phyloP scores from a whole-genome alignment of 495 filamentous ascomycete genomes.

The Neurospora sp. region DNA sequence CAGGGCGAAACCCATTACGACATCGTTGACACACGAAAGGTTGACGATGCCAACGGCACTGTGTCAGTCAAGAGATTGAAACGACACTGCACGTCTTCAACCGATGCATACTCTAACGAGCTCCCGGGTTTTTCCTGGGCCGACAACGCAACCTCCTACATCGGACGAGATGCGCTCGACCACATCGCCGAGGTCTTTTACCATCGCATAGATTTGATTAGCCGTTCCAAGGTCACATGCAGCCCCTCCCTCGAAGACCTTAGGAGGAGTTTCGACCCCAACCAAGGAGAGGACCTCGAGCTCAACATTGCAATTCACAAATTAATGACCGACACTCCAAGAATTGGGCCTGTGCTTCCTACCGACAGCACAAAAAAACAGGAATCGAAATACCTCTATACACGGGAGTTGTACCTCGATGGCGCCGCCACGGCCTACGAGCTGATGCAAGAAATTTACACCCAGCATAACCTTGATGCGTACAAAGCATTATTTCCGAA shows the following conservation, averaged over 20 bases:
- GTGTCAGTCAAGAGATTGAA: slow-evolving; percentile 21
- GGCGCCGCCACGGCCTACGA: not conserved
- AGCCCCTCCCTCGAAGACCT: slow-evolving; percentile 6
- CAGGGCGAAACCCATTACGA: slow-evolving; percentile 1
- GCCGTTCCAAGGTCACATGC: not conserved
- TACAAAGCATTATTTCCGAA: not conserved
- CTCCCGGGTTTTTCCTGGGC: slow-evolving; percentile 9
- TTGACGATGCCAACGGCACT: not conserved
- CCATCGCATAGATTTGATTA: slow-evolving; percentile 1
- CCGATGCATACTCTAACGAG: not conserved
- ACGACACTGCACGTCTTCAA: slow-evolving; percentile 6
- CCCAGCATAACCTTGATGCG: not conserved
- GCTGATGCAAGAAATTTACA: not conserved
- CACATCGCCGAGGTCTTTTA: not conserved
- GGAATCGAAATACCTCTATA: not conserved
- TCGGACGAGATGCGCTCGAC: slow-evolving; percentile 8
- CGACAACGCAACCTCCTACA: slow-evolving; percentile 3
- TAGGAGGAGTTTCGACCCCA: not conserved
- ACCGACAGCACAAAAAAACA: not conserved
- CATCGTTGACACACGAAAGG: slow-evolving; percentile 9
- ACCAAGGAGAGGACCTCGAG: not conserved
- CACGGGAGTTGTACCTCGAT: not conserved
- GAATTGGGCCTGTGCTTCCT: not conserved
- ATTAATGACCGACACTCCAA: not conserved
- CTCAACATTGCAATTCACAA: slow-evolving; percentile 14